Evolutionary conservation across 805 yeast genomes (phyloP).

Genomic region (Danielozyma ontarioensis): DNA sequence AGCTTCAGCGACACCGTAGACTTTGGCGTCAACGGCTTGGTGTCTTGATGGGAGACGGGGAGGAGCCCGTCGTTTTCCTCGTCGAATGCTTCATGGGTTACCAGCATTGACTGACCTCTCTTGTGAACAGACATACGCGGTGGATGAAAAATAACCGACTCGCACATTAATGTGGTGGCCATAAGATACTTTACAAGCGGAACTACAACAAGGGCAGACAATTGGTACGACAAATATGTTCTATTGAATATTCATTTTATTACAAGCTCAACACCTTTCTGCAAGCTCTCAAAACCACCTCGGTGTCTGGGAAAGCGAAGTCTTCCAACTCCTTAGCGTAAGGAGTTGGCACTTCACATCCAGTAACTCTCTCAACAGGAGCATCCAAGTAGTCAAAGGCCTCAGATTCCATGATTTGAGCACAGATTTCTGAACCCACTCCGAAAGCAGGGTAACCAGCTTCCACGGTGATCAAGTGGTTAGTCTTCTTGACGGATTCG

Average conservation of each 20-base stretch:
- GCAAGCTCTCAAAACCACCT: slow-evolving; percentile 80
- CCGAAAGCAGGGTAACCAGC: slow-evolving; percentile 98
- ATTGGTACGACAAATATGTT: not conserved
- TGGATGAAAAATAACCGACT: not conserved
- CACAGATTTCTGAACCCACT: slow-evolving; percentile 97
- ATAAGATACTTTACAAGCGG: too few species aligned
- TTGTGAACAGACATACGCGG: slow-evolving; percentile 14
- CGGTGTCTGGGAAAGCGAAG: slow-evolving; percentile 97
- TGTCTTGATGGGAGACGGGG: slow-evolving; percentile 21
- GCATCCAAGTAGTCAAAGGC: slow-evolving; percentile 98
- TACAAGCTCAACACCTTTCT: slow-evolving; percentile 74
- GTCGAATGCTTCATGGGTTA: slow-evolving; percentile 18
- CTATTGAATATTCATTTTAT: slow-evolving; percentile 1
- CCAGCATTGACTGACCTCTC: slow-evolving; percentile 12
- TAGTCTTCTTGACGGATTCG: slow-evolving; percentile 90
- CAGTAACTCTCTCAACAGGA: slow-evolving; percentile 97
- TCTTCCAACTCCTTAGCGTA: slow-evolving; percentile 94
- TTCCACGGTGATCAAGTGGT: slow-evolving; percentile 93
- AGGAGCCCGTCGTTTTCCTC: slow-evolving; percentile 33
- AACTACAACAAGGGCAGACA: too few species aligned
- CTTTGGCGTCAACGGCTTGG: not conserved
- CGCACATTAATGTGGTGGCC: too few species aligned
- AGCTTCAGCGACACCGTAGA: slow-evolving; percentile 1
- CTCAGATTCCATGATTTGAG: slow-evolving; percentile 96
- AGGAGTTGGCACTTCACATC: slow-evolving; percentile 99